phyloP scores from a whole-genome alignment of 2,329 filamentous ascomycete species.

The Ceratocystis harringtonii region DNA sequence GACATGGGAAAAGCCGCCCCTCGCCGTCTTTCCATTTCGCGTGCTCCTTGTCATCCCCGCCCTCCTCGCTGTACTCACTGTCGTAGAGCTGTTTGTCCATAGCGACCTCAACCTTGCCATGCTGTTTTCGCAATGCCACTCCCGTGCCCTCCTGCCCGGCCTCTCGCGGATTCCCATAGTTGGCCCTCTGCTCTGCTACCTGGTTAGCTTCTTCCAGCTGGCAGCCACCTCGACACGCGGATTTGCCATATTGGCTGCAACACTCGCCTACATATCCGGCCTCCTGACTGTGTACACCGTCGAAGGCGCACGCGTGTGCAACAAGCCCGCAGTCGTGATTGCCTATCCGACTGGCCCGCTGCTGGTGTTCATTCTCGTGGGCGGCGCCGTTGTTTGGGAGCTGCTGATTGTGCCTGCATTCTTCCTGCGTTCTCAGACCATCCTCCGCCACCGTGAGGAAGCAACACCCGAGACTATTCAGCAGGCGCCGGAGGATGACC shows the following conservation, averaged over 20 bases:
- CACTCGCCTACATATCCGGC: conserved; percentile 32
- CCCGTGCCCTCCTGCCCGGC: conserved; percentile 30
- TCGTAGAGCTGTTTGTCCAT: conserved; percentile 30
- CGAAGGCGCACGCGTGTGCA: conserved; percentile 34
- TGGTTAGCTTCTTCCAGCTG: conserved; percentile 35
- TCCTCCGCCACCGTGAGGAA: conserved; percentile 23
- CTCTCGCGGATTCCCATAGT: conserved; percentile 32
- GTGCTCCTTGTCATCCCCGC: conserved; percentile 37
- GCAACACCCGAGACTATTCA: conserved; percentile 19
- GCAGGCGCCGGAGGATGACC: conserved; percentile 21
- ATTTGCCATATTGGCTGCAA: conserved; percentile 28
- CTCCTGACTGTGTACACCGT: conserved; percentile 36
- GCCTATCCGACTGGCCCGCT: conserved; percentile 29
- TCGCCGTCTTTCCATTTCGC: conserved; percentile 38
- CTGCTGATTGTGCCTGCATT: conserved; percentile 37
- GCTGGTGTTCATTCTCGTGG: conserved; percentile 35
- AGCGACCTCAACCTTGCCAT: conserved; percentile 37
- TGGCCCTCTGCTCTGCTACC: conserved; percentile 34
- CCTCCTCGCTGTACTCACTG: conserved; percentile 31
- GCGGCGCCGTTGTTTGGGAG: conserved; percentile 38
- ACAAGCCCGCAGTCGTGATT: conserved; percentile 26
- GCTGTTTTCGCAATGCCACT: conserved; percentile 40
- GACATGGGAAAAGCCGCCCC: conserved; percentile 26
- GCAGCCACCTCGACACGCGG: conserved; percentile 30
- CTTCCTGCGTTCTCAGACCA: conserved; percentile 28